Percentiles rank a stretch among this genome's conserved stretches.
Conservation (phyloP, 768 basidiomycete species). For the Russula compacta region DNA sequence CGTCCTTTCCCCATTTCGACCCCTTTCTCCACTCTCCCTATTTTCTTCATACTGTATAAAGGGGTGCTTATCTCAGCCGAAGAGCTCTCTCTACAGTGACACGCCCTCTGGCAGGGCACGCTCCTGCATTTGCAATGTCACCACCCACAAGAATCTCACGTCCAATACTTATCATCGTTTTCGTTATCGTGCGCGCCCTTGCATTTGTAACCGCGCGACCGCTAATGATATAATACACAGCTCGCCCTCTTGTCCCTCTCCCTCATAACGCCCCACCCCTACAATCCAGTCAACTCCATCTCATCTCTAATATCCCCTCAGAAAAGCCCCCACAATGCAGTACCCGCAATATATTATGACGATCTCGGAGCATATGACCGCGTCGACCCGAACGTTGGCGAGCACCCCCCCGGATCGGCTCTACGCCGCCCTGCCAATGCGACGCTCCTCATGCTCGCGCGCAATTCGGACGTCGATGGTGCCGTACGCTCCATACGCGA, state of each 20-base stretch:
- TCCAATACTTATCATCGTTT: background rate
- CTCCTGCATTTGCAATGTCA: background rate
- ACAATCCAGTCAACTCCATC: background rate
- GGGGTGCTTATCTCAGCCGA: too few relatives aligned
- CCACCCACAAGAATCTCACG: background rate
- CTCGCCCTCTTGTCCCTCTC: background rate
- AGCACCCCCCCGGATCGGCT: too few relatives aligned
- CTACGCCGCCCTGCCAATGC: constrained; percentile 24
- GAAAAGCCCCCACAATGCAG: background rate
- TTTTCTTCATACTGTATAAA: too few relatives aligned
- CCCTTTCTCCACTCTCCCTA: too few relatives aligned
- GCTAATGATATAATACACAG: background rate
- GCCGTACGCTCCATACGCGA: constrained; percentile 58
- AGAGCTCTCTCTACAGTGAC: background rate
- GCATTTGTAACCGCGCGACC: background rate
- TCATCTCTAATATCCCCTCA: background rate
- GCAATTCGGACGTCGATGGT: constrained; percentile 54
- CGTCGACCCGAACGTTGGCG: too few relatives aligned
- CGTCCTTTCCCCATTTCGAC: too few relatives aligned
- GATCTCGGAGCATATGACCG: background rate
- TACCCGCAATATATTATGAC: background rate
- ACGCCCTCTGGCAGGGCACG: background rate
- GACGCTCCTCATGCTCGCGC: constrained; percentile 42
- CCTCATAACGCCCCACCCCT: background rate
- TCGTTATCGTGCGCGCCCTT: background rate